Percentiles rank a stretch among this genome's conserved stretches.
phyloP scores from a whole-genome alignment of 352 stramenopile genomes.

The Detonula confervacea region DNA sequence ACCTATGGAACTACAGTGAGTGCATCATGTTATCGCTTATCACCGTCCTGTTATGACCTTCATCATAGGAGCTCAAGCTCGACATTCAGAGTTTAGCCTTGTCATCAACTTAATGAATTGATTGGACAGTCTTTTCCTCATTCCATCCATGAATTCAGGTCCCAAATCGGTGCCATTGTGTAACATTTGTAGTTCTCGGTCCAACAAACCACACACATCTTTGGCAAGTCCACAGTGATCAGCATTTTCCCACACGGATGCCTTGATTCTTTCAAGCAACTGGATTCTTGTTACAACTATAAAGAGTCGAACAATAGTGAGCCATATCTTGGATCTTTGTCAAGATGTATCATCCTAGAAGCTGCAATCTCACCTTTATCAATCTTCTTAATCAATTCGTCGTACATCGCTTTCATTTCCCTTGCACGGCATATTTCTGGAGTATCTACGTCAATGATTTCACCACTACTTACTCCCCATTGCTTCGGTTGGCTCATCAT shows the following conservation, averaged over 20 bases:
- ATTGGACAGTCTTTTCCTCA: conserved; percentile 43
- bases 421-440: conserved; percentile 32
- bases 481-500: conserved; percentile 31
- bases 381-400: conserved; percentile 33
- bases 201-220: conserved; percentile 35
- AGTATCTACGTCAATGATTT: conserved; percentile 39
- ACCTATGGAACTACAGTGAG: too few relatives aligned
- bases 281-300: conserved; percentile 40
- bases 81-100: conserved; percentile 20
- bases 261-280: conserved; percentile 34
- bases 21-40: too few relatives aligned
- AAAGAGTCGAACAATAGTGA: background rate
- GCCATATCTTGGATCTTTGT: background rate
- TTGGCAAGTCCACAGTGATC: conserved; percentile 41
- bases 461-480: conserved; percentile 32
- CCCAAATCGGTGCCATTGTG: conserved; percentile 38
- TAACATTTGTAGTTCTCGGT: conserved; percentile 48
- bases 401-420: conserved; percentile 45
- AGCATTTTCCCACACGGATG: conserved; percentile 19
- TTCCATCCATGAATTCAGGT: conserved; percentile 35
- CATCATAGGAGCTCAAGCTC: background rate
- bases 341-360: background rate
- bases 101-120: conserved; percentile 42
- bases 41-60: background rate
- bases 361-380: conserved; percentile 26